phyloP scores from a whole-genome alignment of 306 rosid species.

The Spatholobus suberectus region DNA sequence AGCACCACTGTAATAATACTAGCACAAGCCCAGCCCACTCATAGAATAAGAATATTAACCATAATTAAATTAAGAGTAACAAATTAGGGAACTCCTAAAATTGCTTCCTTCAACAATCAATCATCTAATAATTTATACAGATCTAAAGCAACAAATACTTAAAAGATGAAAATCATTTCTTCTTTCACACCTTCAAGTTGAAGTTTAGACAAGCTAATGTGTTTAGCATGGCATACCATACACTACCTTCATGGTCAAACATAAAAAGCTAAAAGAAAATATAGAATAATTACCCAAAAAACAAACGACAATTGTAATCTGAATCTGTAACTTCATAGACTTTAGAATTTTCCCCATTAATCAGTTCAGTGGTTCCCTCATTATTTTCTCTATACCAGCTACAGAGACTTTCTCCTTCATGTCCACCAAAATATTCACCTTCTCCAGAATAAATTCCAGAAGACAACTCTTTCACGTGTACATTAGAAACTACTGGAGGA shows the following conservation, averaged over 20 bases:
- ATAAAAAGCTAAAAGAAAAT: slow-evolving; percentile 18
- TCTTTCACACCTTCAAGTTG: neutral
- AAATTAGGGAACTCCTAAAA: neutral
- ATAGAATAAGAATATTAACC: slow-evolving; percentile 5
- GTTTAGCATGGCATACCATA: slow-evolving; percentile 28
- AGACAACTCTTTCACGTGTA: slow-evolving; percentile 68
- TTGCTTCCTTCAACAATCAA: neutral
- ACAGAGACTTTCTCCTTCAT: slow-evolving; percentile 84
- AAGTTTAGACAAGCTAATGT: slow-evolving; percentile 7
- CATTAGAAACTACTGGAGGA: slow-evolving; percentile 79
- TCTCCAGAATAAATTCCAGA: slow-evolving; percentile 80
- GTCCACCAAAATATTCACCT: slow-evolving; percentile 97
- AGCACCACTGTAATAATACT: neutral
- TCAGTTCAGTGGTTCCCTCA: slow-evolving; percentile 72
- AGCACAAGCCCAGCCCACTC: slow-evolving; percentile 13
- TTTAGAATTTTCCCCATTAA: slow-evolving; percentile 70
- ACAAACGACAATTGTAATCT: slow-evolving; percentile 75
- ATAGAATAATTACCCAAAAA: slow-evolving; percentile 79
- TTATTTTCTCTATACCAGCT: slow-evolving; percentile 92
- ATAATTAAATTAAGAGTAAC: slow-evolving; percentile 5
- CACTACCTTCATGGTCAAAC: slow-evolving; percentile 28
- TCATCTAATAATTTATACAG: slow-evolving; percentile 15
- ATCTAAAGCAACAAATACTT: neutral
- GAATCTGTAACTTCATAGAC: slow-evolving; percentile 76
- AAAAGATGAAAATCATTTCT: neutral